Base-by-base conservation (phyloP, 2,329 filamentous ascomycete genomes). In the Hypoxylon sp. region DNA sequence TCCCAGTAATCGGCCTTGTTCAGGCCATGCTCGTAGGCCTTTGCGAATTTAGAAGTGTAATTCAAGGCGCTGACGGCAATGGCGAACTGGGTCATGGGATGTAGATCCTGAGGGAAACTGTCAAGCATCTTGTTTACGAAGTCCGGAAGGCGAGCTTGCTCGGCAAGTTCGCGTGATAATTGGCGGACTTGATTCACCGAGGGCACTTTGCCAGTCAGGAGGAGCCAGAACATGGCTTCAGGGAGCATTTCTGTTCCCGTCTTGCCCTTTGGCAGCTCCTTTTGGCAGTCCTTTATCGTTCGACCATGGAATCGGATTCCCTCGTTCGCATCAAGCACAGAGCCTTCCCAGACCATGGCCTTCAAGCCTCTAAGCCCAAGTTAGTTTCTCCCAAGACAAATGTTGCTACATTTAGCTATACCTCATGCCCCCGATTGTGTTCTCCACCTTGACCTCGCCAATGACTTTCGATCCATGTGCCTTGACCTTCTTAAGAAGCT, bases 1-100 rank as follows among this genome's bases (percentile, higher is more conserved):
- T 98, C 96, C 96, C 96, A 99, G 88, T 98, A 98, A 75, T 98
- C 93, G 58, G 93, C 93, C 86, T 98, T 99, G 87, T 90, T 92
- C 72, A 98, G 83, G 36, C 96, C 96, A 74, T 91, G 83, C 80
- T 94, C 95, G 81, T 99, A 99, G 19, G 92, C 92, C 82, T 94
- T 94, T 71, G 95, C 96, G 74, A 99, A 99, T 77, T 91, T 89
- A 75, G 93, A 97, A 74, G 94, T 94, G 80, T 97, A 93, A 84
- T 97, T 98, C 68, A 99, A 87, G n/a, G 96, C 93, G 17, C 94
- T 95, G 58, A 98, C 96, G 49, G 94, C 94, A 74, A 97, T 96
- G 73, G 95, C 91, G 75, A 99, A 95, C 80, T 98, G 95, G 10
- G 96, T 98, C 96, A 99, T 99, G 65, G 96, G 96, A 82, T 99